Evolutionary conservation across 163 green algal species (phyloP), one percentile per base, ranked within the genome.

Genomic region (Trebouxiophyceae sp.): DNA sequence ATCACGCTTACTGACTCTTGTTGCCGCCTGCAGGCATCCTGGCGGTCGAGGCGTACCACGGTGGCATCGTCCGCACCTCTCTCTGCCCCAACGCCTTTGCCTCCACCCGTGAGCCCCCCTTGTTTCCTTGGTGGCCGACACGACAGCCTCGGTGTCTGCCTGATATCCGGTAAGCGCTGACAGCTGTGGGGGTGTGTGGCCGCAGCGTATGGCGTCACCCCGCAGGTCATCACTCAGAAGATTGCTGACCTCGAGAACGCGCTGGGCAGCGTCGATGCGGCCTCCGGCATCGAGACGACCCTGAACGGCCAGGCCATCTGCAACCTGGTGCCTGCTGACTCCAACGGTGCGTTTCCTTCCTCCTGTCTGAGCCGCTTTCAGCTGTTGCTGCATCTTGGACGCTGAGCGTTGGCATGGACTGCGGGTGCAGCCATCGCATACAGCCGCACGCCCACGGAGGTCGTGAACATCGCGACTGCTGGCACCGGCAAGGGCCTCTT

Each of bases 11-110:
- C n/a, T n/a, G n/a, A n/a, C n/a, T n/a, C n/a, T n/a, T n/a, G n/a
- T n/a, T n/a, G n/a, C n/a, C n/a, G n/a, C n/a, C n/a, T n/a, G n/a
- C n/a, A n/a, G 65, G 73, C 30, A 79, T 81, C 57, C 73, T 84
- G 57, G 68, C 65, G 1, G 65, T 75, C 1, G 77, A 84, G 66
- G 62, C 68, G 0, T 84, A 84, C 68, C 77, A 84, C 45, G 73
- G 67, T 12, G 73, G 73, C 32, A 31, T 50, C 32, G 32, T 63
- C 32, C 57, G 57, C 23, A 50, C 32, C 33, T 32, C 31, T 4
- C 46, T 69, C 5, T 39, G 24, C 23, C 30, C 55, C 22, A 22
- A 16, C 27, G 22, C 28, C 33, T 20, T 31, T 34, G 4, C 12
- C 4, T 31, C 75, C 33, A 67, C 54, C 46, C 76, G 71, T 1